Conservation (phyloP, 164 flowering plant genomes). For the Dillenia turbinata region DNA sequence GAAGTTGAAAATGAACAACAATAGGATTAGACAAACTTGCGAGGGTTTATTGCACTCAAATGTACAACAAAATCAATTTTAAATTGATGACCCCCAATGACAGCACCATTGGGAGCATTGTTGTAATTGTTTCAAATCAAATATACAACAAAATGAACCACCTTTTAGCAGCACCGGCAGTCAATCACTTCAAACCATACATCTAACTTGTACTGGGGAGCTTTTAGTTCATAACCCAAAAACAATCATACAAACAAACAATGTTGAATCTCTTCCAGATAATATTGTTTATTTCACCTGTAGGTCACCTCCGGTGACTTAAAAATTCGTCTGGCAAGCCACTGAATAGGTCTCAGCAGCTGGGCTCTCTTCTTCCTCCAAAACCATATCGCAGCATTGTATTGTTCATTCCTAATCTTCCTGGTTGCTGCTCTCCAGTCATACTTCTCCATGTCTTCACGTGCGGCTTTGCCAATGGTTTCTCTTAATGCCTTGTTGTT, state of each 20-base stretch:
- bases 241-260: slow-evolving; percentile 7
- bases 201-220: too few relatives aligned
- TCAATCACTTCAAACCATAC: too few relatives aligned
- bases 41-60: too few relatives aligned
- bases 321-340: slow-evolving; percentile 49
- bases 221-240: neutral
- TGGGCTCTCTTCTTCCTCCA: slow-evolving; percentile 86
- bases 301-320: slow-evolving; percentile 48
- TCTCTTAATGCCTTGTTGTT: slow-evolving; percentile 48
- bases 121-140: too few relatives aligned
- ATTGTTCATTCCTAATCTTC: slow-evolving; percentile 81
- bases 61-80: too few relatives aligned
- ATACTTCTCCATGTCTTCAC: slow-evolving; percentile 86
- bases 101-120: too few relatives aligned
- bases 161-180: too few relatives aligned
- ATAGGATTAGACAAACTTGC: too few relatives aligned
- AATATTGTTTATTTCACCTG: slow-evolving; percentile 19
- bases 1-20: too few relatives aligned
- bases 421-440: slow-evolving; percentile 91
- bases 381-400: slow-evolving; percentile 96
- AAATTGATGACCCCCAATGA: too few relatives aligned
- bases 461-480: slow-evolving; percentile 74
- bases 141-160: too few relatives aligned
- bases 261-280: neutral
- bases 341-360: slow-evolving; percentile 61